Conservation (phyloP, 768 basidiomycete genomes). For the Fibroporia radiculosa region DNA sequence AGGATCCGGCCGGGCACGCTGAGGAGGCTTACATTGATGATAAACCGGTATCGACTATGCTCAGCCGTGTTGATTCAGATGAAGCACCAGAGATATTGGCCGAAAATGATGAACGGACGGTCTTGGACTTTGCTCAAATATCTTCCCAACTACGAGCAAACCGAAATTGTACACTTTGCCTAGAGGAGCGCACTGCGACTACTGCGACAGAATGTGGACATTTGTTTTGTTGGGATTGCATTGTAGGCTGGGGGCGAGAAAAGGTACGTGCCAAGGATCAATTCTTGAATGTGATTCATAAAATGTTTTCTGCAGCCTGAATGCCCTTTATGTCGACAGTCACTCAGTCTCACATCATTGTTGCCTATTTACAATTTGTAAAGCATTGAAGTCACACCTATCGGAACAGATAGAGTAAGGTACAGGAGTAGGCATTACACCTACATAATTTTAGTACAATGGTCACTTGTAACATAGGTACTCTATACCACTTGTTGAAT, state of each 20-base stretch:
- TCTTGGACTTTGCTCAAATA: conserved; percentile 52
- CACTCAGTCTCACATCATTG: conserved; percentile 56
- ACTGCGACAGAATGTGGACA: conserved; percentile 87
- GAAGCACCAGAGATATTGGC: conserved; percentile 46
- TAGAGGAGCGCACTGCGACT: conserved; percentile 78
- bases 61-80: conserved; percentile 45
- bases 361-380: conserved; percentile 82
- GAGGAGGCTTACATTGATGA: conserved; percentile 49
- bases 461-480: neutral
- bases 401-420: neutral
- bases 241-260: conserved; percentile 83
- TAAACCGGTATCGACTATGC: conserved; percentile 48
- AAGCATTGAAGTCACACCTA: conserved; percentile 7
- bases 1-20: conserved; percentile 22
- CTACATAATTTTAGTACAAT: conserved; percentile 3
- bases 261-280: conserved; percentile 59
- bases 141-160: conserved; percentile 44
- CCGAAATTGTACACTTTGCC: conserved; percentile 73
- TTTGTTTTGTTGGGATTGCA: conserved; percentile 86
- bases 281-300: neutral
- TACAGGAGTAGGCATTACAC: neutral
- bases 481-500: conserved; percentile 61
- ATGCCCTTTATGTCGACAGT: conserved; percentile 82
- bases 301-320: conserved; percentile 45
- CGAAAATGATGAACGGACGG: conserved; percentile 64